Base-by-base conservation (phyloP, 78 protist genomes). In the Thecamonas trahens region DNA sequence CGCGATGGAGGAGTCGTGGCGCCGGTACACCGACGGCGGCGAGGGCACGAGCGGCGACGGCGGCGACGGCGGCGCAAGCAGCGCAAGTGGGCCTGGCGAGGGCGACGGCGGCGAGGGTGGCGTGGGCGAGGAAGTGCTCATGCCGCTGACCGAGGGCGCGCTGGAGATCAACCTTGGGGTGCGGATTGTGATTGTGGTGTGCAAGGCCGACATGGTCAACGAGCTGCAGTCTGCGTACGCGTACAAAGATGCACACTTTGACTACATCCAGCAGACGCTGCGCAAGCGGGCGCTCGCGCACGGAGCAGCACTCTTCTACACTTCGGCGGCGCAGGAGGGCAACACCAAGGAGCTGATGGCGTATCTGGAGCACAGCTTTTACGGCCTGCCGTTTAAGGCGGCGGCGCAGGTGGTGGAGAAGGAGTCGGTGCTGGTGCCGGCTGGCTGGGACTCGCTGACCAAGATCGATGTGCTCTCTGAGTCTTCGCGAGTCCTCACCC, bases 231-330 rank as follows among this genome's bases (percentile, higher is more conserved):
- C 65, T 22, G 85, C 72, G 60, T 72, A 67, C 49, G 72, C 35
- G 53, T 79, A 72, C 54, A 72, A 72, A 66, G 85, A 79, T 55
- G 76, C 74, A 15, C 38, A 73, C 47, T 79, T 79, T 34, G 85
- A 79, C 64, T 79, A 62, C 64, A 79, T 79, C 70, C 85, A 79
- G 69, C 85, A 72, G 61, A 64, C 66, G 55, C 34, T 79, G 15
- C 67, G 85, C 64, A 60, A 11, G 29, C 28, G 11, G 4, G 24
- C 34, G 49, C 39, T 28, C 11, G 37, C 70, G 72, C 79, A 79
- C 65, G 85, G 85, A 32, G 85, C 85, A 35, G 85, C 80, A 20
- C 66, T 79, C 55, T 64, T 72, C 64, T 79, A 79, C 75, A 72
- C 73, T 34, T 79, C 85, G 29, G 85, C 85, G n/a, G 70, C 65